Evolutionary conservation across 2,329 filamentous ascomycete species (phyloP), one percentile per base, ranked within the genome.

Genomic region (Myriosclerotinia scirpicola): DNA sequence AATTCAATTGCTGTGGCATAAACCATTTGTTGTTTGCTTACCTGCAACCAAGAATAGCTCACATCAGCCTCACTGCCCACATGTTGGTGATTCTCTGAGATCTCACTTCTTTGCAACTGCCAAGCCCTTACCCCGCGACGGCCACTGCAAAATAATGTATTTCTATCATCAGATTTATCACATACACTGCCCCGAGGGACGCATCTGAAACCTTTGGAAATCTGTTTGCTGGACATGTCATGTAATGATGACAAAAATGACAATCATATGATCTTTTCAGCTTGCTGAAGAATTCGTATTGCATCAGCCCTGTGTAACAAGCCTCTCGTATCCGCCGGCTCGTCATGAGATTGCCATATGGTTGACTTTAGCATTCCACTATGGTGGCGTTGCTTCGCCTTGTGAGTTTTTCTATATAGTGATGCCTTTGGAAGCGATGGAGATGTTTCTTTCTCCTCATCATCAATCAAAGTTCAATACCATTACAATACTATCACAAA

Each of bases 241-340:
- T 50, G 44, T 40, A 20, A 22, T 20, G 34, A 40, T 50, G 30
- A 12, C 44, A 38, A 50, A 38, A 44, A 38, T 38, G 36, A 22
- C 1, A 48, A 48, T 60, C 56, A 48, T 60, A 60, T 60, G 58
- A 61, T 50, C 14, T 52, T 26, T 61, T 61, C 58, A 61, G 58
- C 58, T 61, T 38, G 58, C 1, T 59, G 40, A 20, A 7, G 14
- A 61, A 38, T 50, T 40, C 58, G 44, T 61, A 5, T 40, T 38
- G 44, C n/a, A 22, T 38, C 42, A 40, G 58, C 58, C 14, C 8
- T 61, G 58, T 46, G 40, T 12, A 40, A 30, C 26, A 50, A 61
- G 58, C 58, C 58, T 61, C 44, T 61, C 44, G 58, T 61, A 61
- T 61, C 46, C 20, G 58, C 7, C 30, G 7, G 20, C 20, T 6